Percentiles rank a stretch among this genome's conserved stretches.
These are phyloP conservation scores for Colletotrichum orbiculare DNA, from an alignment of 2,329 filamentous ascomycete genomes.

Conservation along the genomic window DNA sequence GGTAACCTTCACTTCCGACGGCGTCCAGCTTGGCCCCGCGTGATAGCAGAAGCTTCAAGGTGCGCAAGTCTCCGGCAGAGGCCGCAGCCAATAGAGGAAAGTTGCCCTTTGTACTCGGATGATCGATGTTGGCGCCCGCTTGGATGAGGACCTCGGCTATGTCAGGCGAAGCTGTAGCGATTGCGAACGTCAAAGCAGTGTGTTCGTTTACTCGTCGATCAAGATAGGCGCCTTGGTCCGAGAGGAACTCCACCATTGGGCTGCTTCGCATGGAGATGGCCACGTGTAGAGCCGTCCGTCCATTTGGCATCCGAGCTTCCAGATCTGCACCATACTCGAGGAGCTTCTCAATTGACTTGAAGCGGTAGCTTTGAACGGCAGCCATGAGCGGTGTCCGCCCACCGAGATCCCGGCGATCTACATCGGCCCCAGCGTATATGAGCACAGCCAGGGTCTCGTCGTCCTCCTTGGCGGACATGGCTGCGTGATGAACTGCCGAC, in stretches of 20 bases:
- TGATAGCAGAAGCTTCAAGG: slow-evolving; percentile 38
- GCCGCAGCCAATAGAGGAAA: slow-evolving; percentile 56
- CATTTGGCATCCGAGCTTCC: slow-evolving; percentile 36
- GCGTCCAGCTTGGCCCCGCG: slow-evolving; percentile 37
- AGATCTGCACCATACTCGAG: slow-evolving; percentile 40
- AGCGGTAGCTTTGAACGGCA: slow-evolving; percentile 36
- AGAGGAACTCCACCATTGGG: slow-evolving; percentile 38
- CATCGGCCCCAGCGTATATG: slow-evolving; percentile 38
- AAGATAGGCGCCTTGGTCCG: slow-evolving; percentile 39
- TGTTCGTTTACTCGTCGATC: slow-evolving; percentile 36
- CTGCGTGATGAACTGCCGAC: slow-evolving; percentile 41
- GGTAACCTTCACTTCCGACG: slow-evolving; percentile 35
- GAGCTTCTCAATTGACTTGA: slow-evolving; percentile 34
- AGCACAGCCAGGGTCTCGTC: slow-evolving; percentile 40
- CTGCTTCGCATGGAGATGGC: slow-evolving; percentile 38
- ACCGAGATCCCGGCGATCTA: slow-evolving; percentile 34
- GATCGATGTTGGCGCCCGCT: slow-evolving; percentile 38
- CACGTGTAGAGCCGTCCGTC: slow-evolving; percentile 39
- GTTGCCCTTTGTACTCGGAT: slow-evolving; percentile 32
- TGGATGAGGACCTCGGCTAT: slow-evolving; percentile 39
- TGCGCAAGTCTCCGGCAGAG: slow-evolving; percentile 52
- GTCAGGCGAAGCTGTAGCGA: slow-evolving; percentile 40
- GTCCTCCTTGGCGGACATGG: slow-evolving; percentile 33
- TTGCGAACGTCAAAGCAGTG: slow-evolving; percentile 40
- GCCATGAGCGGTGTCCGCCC: slow-evolving; percentile 40